Evolutionary conservation across 2,329 filamentous ascomycete species (phyloP).

Genomic region (Aspergillus neoniger): DNA sequence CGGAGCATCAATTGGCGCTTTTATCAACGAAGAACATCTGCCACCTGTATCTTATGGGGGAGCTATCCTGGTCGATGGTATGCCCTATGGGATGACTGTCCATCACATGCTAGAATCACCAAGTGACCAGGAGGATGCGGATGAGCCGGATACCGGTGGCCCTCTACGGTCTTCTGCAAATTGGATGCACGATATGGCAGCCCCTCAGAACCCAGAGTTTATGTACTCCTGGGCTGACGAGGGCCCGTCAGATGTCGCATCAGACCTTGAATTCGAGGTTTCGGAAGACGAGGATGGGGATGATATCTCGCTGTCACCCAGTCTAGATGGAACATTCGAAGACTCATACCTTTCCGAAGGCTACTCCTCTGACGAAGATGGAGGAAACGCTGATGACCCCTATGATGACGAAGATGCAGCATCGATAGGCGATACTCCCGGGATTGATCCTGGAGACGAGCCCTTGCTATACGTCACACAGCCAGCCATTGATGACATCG

Average conservation of each 20-base stretch:
- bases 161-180: slow-evolving; percentile 51
- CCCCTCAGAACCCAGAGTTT: slow-evolving; percentile 32
- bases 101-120: slow-evolving; percentile 86
- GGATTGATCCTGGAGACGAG: slow-evolving; percentile 72
- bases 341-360: slow-evolving; percentile 50
- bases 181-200: slow-evolving; percentile 27
- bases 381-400: slow-evolving; percentile 48
- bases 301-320: slow-evolving; percentile 39
- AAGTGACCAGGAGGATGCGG: slow-evolving; percentile 55
- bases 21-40: slow-evolving; percentile 79
- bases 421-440: slow-evolving; percentile 72
- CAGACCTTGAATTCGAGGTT: slow-evolving; percentile 50
- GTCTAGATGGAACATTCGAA: slow-evolving; percentile 41
- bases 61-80: slow-evolving; percentile 78
- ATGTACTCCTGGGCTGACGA: slow-evolving; percentile 44
- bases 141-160: slow-evolving; percentile 36
- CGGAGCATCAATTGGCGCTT: slow-evolving; percentile 91
- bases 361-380: slow-evolving; percentile 56
- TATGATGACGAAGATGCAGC: slow-evolving; percentile 59
- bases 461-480: slow-evolving; percentile 83
- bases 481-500: slow-evolving; percentile 84
- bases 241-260: slow-evolving; percentile 35
- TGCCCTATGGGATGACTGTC: slow-evolving; percentile 90
- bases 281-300: slow-evolving; percentile 58
- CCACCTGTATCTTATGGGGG: slow-evolving; percentile 91